Evolutionary conservation across 2,329 filamentous ascomycete species (phyloP), one percentile per base, ranked within the genome.

Genomic region (Claviceps sp.): DNA sequence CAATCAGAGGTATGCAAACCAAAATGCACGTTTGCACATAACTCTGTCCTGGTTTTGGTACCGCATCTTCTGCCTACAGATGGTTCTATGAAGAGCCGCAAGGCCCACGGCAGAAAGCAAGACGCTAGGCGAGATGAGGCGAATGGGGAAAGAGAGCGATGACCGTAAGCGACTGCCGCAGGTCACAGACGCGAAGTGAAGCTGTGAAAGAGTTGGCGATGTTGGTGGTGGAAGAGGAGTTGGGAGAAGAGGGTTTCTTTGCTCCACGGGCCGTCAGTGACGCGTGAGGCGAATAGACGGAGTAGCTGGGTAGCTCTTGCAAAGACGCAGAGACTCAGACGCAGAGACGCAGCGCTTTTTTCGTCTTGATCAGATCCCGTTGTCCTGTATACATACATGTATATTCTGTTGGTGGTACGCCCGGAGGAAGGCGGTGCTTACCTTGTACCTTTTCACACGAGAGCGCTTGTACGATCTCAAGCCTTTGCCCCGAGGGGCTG

Each of bases 181-280:
- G 24, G 24, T 20, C 22, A 46, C 24, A 3, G 24, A 34, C 48
- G 37, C 43, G 53, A 49, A 42, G n/a, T 36, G 18, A 52, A 49
- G 43, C 42, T 22, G 38, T 42, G 37, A 34, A 47, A 47, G 38
- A 40, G 6, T 30, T 46, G 52, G 24, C 49, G 52, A 14, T 34
- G 26, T 4, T 34, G 49, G 47, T n/a, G 49, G 34, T 38, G 49
- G 22, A 50, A 37, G 13, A 50, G 43, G 34, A 14, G 46, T 50
- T 50, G 53, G 53, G 50, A 50, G 41, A 48, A 50, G 44, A n/a
- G 34, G 37, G 34, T 5, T 30, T 42, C 30, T 47, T 47, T 34
- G 30, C 30, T 34, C 45, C 48, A 26, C 48, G 49, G 44, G 48
- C 49, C 13, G 48, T 36, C 26, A 48, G 36, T 48, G 40, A 51